Percentiles rank a stretch among this genome's conserved stretches.
Conservation (phyloP, 1,139 yeast species). For the Scheffersomyces insectosa region DNA sequence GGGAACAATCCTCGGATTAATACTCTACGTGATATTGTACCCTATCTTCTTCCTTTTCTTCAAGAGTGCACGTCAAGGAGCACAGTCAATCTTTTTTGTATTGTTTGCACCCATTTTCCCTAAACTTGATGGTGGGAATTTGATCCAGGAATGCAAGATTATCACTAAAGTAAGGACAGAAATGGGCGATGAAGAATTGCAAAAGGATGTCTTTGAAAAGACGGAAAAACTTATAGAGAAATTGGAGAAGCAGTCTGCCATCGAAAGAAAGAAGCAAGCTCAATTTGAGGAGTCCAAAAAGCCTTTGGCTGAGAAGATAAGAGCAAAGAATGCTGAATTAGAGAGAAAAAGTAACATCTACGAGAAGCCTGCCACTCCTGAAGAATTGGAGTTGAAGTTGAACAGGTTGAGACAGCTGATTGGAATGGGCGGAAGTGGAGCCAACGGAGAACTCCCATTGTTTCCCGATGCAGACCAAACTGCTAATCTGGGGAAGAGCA, state of each 20-base stretch:
- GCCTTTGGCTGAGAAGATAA: constrained; percentile 1
- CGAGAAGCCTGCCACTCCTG: constrained; percentile 33
- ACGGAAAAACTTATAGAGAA: constrained; percentile 58
- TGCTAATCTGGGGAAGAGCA: neutral
- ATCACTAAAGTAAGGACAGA: constrained; percentile 55
- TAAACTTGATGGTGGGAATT: constrained; percentile 61
- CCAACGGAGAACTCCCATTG: constrained; percentile 23
- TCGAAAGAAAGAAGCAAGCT: constrained; percentile 51
- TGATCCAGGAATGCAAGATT: constrained; percentile 70
- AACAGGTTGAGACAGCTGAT: constrained; percentile 25
- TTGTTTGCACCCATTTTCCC: constrained; percentile 69
- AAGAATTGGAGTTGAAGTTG: constrained; percentile 38
- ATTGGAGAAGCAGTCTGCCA: constrained; percentile 71
- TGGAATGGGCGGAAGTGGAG: constrained; percentile 16
- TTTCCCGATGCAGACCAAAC: constrained; percentile 21
- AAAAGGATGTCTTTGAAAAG: constrained; percentile 57
- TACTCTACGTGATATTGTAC: constrained; percentile 65
- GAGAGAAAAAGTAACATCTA: constrained; percentile 29
- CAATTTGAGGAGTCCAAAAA: constrained; percentile 14
- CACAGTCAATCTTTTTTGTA: constrained; percentile 74
- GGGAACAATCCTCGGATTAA: constrained; percentile 73
- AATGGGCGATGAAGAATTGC: constrained; percentile 60
- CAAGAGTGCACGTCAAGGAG: constrained; percentile 75
- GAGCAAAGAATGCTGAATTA: constrained; percentile 15
- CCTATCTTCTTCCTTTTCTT: constrained; percentile 84